These are phyloP conservation scores for Hirsutella rhossiliensis DNA, from an alignment of 2,329 filamentous ascomycete genomes.

Conservation along the genomic window DNA sequence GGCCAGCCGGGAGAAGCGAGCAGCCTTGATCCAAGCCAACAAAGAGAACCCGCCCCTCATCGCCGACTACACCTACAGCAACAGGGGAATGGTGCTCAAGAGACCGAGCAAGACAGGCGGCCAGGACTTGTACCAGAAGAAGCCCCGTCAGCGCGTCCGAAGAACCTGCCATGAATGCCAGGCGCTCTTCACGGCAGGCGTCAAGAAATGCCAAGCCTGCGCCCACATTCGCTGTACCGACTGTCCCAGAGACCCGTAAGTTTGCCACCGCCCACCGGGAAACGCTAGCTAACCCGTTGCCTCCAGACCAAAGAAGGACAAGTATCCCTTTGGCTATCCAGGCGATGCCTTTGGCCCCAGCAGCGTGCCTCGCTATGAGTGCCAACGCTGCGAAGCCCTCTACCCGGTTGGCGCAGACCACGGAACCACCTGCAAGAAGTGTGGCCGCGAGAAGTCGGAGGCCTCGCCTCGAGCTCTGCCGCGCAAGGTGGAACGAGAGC, in stretches of 20 bases:
- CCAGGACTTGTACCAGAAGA: conserved; percentile 61
- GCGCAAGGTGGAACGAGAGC: conserved; percentile 47
- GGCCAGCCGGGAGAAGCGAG: conserved; percentile 38
- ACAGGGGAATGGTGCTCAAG: conserved; percentile 41
- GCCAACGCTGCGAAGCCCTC: conserved; percentile 49
- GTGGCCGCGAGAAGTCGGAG: conserved; percentile 46
- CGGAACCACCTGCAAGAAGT: conserved; percentile 44
- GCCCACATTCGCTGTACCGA: conserved; percentile 64
- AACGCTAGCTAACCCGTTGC: conserved; percentile 1
- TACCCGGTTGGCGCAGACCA: conserved; percentile 39
- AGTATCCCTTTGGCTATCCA: conserved; percentile 59
- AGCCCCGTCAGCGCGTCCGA: conserved; percentile 59
- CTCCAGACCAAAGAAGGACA: conserved; percentile 52
- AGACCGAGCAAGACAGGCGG: conserved; percentile 54
- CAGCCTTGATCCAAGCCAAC: conserved; percentile 38
- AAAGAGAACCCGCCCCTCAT: conserved; percentile 43
- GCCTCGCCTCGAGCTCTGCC: conserved; percentile 46
- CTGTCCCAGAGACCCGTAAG: conserved; percentile 71
- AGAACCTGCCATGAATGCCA: conserved; percentile 67
- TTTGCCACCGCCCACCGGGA: conserved; percentile 12
- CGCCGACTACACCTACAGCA: conserved; percentile 32
- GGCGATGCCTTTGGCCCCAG: conserved; percentile 47
- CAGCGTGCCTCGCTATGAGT: conserved; percentile 42
- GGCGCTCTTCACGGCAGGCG: conserved; percentile 43
- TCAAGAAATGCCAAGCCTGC: conserved; percentile 56